A percentile compares a stretch with the other conserved stretches of the same genome.
Conservation (phyloP, 306 rosid genomes). For the Luffa acutangula region DNA sequence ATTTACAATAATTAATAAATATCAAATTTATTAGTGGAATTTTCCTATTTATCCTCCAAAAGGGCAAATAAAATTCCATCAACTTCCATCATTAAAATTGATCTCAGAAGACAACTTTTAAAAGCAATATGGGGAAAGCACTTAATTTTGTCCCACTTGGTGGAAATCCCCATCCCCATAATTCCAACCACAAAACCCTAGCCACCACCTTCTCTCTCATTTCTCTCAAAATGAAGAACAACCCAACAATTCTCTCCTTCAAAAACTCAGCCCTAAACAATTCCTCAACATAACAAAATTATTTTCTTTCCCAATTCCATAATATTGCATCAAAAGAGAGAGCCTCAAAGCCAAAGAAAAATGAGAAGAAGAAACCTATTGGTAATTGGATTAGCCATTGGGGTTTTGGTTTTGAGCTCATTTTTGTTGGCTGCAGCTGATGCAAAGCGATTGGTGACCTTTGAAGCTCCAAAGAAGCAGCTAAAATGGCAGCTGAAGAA, state of each 20-base stretch:
- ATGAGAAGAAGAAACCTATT: constrained; percentile 1
- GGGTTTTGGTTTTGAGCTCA: constrained; percentile 8
- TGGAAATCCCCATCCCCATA: constrained; percentile 29
- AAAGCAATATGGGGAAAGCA: constrained; percentile 24
- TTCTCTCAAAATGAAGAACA: constrained; percentile 31
- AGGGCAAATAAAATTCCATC: not conserved
- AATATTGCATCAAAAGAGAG: too few relatives aligned
- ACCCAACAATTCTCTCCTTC: constrained; percentile 11
- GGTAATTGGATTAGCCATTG: constrained; percentile 1
- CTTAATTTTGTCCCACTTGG: constrained; percentile 30
- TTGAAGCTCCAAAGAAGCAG: not conserved
- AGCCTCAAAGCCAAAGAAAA: not conserved
- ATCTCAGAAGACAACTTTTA: not conserved
- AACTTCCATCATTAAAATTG: not conserved
- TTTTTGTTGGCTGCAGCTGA: constrained; percentile 6
- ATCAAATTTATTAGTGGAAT: not conserved
- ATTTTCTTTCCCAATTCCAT: not conserved
- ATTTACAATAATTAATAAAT: not conserved
- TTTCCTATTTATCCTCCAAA: not conserved
- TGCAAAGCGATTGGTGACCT: not conserved
- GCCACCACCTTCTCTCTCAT: not conserved
- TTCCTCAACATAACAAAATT: not conserved
- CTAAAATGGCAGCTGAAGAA: not conserved
- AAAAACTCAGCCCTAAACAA: not conserved
- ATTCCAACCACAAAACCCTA: constrained; percentile 10